Conservation (phyloP, 192 early-diverging fungal species). For the Thoreauomyces humboldtii region DNA sequence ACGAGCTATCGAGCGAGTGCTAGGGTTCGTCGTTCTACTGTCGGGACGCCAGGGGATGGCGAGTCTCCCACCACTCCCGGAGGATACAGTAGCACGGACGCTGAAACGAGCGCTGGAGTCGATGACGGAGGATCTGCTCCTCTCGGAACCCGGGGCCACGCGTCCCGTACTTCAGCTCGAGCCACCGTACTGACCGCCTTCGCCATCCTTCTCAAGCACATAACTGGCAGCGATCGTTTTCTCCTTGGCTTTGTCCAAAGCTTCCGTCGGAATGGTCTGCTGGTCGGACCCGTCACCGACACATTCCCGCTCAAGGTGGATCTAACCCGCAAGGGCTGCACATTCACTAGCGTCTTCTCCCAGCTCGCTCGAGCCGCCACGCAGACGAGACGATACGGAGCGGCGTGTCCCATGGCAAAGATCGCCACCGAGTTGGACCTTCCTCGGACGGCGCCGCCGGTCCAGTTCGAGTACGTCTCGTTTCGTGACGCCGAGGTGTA, state of each 20-base stretch:
- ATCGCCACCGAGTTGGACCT: conserved; percentile 18
- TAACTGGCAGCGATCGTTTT: conserved; percentile 49
- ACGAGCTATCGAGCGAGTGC: conserved; percentile 22
- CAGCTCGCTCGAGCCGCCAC: conserved; percentile 26
- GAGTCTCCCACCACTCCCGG: not conserved
- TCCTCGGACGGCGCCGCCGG: conserved; percentile 8
- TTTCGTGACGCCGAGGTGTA: conserved; percentile 34
- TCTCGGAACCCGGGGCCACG: conserved; percentile 5
- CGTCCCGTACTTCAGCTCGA: not conserved
- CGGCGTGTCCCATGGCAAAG: conserved; percentile 25
- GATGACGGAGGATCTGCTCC: not conserved
- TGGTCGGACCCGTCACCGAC: conserved; percentile 49
- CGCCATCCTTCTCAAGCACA: conserved; percentile 50
- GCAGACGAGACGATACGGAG: conserved; percentile 25
- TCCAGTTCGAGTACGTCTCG: conserved; percentile 48
- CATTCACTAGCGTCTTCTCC: conserved; percentile 41
- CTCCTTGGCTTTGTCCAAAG: conserved; percentile 39
- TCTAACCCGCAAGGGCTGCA: conserved; percentile 41
- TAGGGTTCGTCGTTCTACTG: conserved; percentile 15
- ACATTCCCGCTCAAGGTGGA: conserved; percentile 49
- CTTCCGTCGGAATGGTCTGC: conserved; percentile 38
- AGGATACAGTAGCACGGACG: too few species aligned
- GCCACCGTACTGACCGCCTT: conserved; percentile 45
- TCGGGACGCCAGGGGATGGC: too few species aligned
- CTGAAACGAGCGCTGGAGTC: too few species aligned